phyloP scores from a whole-genome alignment of 2,329 filamentous ascomycete genomes.

The Periglandula ipomoeae region DNA sequence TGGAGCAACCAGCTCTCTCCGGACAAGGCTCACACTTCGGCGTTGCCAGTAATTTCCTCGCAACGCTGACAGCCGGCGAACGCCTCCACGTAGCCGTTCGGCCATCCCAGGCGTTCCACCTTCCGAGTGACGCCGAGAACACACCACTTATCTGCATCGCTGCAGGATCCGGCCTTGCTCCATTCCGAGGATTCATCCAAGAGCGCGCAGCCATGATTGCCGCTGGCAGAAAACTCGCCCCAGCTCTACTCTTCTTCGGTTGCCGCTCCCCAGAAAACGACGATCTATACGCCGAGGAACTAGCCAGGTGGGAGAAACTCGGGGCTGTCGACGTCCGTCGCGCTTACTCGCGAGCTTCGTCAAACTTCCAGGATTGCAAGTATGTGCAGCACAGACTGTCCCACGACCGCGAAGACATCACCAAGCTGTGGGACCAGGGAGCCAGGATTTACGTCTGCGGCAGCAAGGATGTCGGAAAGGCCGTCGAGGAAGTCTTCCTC shows the following conservation, averaged over 20 bases:
- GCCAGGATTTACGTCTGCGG: conserved; percentile 59
- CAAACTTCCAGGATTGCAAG: conserved; percentile 36
- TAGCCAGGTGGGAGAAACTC: conserved; percentile 47
- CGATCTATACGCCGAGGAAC: conserved; percentile 49
- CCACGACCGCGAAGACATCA: conserved; percentile 25
- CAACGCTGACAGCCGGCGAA: conserved; percentile 34
- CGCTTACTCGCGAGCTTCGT: conserved; percentile 42
- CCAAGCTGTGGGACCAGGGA: conserved; percentile 30
- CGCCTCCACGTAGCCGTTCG: conserved; percentile 41
- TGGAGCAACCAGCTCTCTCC: conserved; percentile 45
- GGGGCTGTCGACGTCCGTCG: conserved; percentile 53
- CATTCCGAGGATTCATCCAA: conserved; percentile 55
- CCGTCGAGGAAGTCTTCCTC: conserved; percentile 31
- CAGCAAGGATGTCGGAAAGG: conserved; percentile 40
- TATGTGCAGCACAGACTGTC: conserved; percentile 38
- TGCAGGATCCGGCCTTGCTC: conserved; percentile 49
- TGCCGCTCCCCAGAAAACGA: conserved; percentile 48
- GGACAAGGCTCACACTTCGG: conserved; percentile 44
- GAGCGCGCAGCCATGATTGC: conserved; percentile 45
- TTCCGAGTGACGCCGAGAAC: conserved; percentile 34
- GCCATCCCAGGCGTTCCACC: conserved; percentile 35
- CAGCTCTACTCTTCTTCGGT: conserved; percentile 57
- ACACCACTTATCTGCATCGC: conserved; percentile 42
- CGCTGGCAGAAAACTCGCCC: conserved; percentile 44
- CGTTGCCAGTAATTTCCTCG: conserved; percentile 53